phyloP scores from a whole-genome alignment of 768 basidiomycete species.

The Lepiota venenata region DNA sequence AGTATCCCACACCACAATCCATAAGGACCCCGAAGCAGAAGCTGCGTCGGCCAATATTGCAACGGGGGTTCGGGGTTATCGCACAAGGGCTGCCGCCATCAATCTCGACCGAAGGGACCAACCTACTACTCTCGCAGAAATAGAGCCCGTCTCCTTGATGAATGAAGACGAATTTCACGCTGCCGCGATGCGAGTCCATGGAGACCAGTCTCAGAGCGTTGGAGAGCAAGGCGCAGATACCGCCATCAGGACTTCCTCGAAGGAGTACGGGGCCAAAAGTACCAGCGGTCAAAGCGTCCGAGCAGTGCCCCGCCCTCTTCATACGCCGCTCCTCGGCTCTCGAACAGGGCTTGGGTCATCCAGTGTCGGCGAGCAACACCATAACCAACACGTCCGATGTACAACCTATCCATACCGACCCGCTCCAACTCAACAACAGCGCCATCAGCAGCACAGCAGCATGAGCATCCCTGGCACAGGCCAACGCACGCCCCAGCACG shows the following conservation, averaged over 20 bases:
- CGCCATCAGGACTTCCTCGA: constrained; percentile 10
- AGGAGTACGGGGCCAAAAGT: constrained; percentile 6
- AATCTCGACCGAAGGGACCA: constrained; percentile 6
- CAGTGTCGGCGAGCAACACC: constrained; percentile 22
- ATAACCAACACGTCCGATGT: constrained; percentile 38
- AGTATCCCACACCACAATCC: constrained; percentile 18
- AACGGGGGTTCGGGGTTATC: constrained; percentile 39
- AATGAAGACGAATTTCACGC: constrained; percentile 36
- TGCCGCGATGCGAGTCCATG: constrained; percentile 13
- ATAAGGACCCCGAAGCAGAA: constrained; percentile 17
- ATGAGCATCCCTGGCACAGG: constrained; percentile 39
- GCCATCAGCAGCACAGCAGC: constrained; percentile 47
- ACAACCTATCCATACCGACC: constrained; percentile 43
- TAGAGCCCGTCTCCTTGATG: constrained; percentile 14
- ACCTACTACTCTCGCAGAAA: constrained; percentile 11
- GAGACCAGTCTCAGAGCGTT: constrained; percentile 5
- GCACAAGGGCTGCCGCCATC: constrained; percentile 28
- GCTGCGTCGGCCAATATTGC: constrained; percentile 28
- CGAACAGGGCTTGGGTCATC: constrained; percentile 11
- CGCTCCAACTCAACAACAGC: constrained; percentile 20
- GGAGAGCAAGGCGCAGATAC: constrained; percentile 9
- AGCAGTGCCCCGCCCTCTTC: constrained; percentile 12
- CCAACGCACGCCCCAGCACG: constrained; percentile 30
- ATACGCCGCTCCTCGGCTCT: constrained; percentile 14
- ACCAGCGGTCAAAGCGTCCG: constrained; percentile 1